Conservation (phyloP, 768 basidiomycete genomes). For the Panaeolus papilionaceus region DNA sequence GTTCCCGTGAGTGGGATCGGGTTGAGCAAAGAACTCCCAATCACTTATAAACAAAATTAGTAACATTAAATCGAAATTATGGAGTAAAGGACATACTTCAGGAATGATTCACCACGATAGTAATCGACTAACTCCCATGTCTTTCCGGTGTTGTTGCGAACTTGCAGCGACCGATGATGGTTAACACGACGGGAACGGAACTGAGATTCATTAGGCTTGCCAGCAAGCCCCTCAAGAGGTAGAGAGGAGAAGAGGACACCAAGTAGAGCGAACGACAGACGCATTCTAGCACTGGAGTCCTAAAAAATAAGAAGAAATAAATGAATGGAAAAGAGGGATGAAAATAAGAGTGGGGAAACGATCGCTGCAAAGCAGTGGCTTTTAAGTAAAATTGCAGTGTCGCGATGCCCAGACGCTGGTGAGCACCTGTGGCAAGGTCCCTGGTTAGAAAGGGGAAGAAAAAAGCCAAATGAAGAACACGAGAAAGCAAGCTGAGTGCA, state of each 20-base stretch:
- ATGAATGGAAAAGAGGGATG: conserved; percentile 19
- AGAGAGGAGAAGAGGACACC: conserved; percentile 26
- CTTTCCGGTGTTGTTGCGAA: conserved; percentile 28
- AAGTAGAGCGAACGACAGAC: conserved; percentile 21
- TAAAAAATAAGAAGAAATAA: conserved; percentile 16
- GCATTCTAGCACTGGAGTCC: conserved; percentile 22
- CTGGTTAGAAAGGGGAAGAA: conserved; percentile 18
- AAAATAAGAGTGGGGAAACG: conserved; percentile 2
- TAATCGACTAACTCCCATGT: conserved; percentile 39
- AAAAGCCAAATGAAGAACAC: conserved; percentile 16
- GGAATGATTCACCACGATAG: conserved; percentile 59
- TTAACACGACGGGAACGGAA: conserved; percentile 30
- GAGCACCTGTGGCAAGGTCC: conserved; percentile 1
- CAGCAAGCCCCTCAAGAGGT: conserved; percentile 37
- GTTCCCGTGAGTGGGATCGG: conserved; percentile 74
- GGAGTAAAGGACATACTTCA: conserved; percentile 50
- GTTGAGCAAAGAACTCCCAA: conserved; percentile 68
- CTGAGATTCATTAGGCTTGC: conserved; percentile 31
- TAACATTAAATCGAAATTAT: not conserved
- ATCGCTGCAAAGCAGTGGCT: not conserved
- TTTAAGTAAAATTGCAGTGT: conserved; percentile 9
- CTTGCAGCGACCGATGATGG: conserved; percentile 28
- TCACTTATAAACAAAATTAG: conserved; percentile 41
- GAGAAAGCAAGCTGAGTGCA: not conserved
- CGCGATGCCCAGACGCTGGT: not conserved